These are phyloP conservation scores for Stephanodiscus triporus DNA, from an alignment of 108 stramenopile genomes.

Conservation along the genomic window DNA sequence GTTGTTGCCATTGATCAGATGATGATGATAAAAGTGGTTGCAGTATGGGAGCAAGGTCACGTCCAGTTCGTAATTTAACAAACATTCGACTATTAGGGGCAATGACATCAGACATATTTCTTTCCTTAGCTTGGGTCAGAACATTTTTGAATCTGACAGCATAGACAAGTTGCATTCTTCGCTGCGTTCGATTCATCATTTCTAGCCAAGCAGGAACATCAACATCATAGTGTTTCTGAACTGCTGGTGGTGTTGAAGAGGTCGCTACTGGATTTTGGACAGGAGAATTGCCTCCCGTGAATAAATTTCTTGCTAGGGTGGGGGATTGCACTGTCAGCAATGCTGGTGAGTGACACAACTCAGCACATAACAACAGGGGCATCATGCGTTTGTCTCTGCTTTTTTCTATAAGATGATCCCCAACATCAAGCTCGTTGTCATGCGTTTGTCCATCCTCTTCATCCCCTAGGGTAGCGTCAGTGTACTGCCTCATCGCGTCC, in stretches of 20 bases:
- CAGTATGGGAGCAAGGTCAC: conserved; percentile 71
- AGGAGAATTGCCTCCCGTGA: background rate
- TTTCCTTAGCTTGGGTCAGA: conserved; percentile 4
- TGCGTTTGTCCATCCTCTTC: conserved; percentile 46
- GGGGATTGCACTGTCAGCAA: conserved; percentile 11
- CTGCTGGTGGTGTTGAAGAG: background rate
- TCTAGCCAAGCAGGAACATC: conserved; percentile 90
- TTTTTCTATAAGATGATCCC: conserved; percentile 33
- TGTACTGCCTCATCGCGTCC: no score
- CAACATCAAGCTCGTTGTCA: conserved; percentile 55
- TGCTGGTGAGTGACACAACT: conserved; percentile 5
- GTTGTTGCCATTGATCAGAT: conserved; percentile 9
- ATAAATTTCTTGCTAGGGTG: background rate
- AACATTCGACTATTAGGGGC: conserved; percentile 2
- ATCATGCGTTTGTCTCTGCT: conserved; percentile 39
- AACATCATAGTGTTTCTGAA: conserved; percentile 32
- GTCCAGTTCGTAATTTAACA: conserved; percentile 55
- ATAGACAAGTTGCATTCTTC: conserved; percentile 75
- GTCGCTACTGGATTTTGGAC: background rate
- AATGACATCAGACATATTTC: background rate
- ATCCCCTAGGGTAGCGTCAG: no score
- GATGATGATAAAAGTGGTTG: background rate
- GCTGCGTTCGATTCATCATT: conserved; percentile 76
- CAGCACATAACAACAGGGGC: conserved; percentile 34
- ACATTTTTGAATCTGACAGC: conserved; percentile 64